These are phyloP conservation scores for Niveomyces coronatus DNA, from an alignment of 2,329 filamentous ascomycete species.

Conservation along the genomic window DNA sequence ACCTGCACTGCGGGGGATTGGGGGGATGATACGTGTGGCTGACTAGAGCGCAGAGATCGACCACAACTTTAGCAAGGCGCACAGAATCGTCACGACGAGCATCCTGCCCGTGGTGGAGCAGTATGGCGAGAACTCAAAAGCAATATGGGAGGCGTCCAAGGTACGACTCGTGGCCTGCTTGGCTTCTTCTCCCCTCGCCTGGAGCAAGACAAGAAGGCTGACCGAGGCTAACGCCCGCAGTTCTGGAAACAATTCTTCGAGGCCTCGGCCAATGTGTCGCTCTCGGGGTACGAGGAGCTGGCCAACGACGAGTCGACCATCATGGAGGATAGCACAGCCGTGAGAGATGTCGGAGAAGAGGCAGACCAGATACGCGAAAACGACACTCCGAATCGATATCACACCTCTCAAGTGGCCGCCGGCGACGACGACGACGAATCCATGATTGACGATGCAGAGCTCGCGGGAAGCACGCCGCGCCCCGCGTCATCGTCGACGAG, in stretches of 20 bases:
- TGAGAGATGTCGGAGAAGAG: conserved; percentile 45
- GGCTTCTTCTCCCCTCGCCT: no score
- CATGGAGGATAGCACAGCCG: conserved; percentile 41
- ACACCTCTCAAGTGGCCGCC: conserved; percentile 18
- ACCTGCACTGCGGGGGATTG: no score
- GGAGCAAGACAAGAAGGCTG: no score
- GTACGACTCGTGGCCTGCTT: no score
- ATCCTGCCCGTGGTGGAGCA: conserved; percentile 91
- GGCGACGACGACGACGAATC: conserved; percentile 43
- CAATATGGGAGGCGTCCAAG: conserved; percentile 96
- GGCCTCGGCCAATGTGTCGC: conserved; percentile 90
- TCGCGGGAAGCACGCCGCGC: conserved; percentile 60
- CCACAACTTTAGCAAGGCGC: conserved; percentile 93
- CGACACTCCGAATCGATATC: conserved; percentile 19
- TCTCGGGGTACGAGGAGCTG: conserved; percentile 86
- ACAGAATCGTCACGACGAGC: conserved; percentile 88
- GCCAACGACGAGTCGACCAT: conserved; percentile 50
- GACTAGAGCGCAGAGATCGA: conserved; percentile 66
- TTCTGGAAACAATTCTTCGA: conserved; percentile 99
- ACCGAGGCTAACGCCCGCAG: conserved; percentile 32
- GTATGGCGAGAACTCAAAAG: conserved; percentile 85
- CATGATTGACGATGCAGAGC: conserved; percentile 52
- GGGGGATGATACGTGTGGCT: no score
- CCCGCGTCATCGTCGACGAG: conserved; percentile 38
- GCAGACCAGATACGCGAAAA: conserved; percentile 28